Base-by-base conservation (phyloP, 352 stramenopile species). In the Globisporangium irregulare region DNA sequence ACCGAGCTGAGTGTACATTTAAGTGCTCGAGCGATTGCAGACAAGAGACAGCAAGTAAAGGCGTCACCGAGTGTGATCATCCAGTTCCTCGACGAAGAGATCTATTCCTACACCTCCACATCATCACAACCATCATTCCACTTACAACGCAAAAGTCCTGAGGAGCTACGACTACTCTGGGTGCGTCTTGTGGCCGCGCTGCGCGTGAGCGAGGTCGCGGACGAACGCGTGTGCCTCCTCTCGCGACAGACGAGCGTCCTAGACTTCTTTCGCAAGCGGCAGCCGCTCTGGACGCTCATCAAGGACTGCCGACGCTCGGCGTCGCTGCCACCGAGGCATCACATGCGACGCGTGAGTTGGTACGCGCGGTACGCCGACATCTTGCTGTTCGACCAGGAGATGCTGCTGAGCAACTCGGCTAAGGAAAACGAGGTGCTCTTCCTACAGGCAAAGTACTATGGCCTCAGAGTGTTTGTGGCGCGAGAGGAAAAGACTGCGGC, bases 381-480 rank as follows among this genome's bases (percentile, higher is more conserved):
- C 12, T 29, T 83, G 25, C 32, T 83, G 0, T 68, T 81, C 29
- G 73, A 73, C 43, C 72, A 78, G 10, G 73, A 80, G 2, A 61
- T 77, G 55, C 36, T 83, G 20, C 62, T 83, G 20, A 70, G 61
- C 41, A 71, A 68, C 53, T 81, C 76, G 7, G 69, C 72, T 0
- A 74, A 73, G 18, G 76, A 83, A 32, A 79, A 74, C 56, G 71
- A 79, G 22, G 56, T 53, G 18, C 25, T 83, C 20, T 69, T 81
- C 15, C 66, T 73, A 4, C 65, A 72, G 58, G 72, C 76, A 2
- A 67, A 61, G 15, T 22, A 59, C 25, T 41, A 72, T 24, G 76
- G 76, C 0, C 64, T 83, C 18, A 53, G 75, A 20, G 55, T 83
- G 24, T 80, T 71, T 27, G 67, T 76, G 9, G 65, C 69, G 38